Conservation (phyloP, 1,284 basidiomycete genomes). For the Ceratobasidium sp. region DNA sequence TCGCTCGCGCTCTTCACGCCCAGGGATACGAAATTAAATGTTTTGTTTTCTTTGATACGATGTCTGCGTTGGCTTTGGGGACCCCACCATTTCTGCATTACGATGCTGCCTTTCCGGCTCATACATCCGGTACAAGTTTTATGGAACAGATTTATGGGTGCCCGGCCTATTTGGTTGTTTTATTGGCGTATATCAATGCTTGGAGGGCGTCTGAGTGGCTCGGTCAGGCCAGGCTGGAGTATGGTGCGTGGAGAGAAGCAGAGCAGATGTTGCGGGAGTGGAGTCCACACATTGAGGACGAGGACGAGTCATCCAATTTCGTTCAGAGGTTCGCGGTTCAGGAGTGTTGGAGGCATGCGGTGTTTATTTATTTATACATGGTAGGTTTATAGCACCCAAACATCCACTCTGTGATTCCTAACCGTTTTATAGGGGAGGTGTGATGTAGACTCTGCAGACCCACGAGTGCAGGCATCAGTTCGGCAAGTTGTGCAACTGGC, state of each 20-base stretch:
- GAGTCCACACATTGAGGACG: too few relatives aligned
- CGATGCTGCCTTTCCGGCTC: neutral
- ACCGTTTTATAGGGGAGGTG: slow-evolving; percentile 28
- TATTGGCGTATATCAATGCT: neutral
- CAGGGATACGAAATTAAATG: neutral
- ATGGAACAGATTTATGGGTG: slow-evolving; percentile 3
- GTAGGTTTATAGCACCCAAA: too few relatives aligned
- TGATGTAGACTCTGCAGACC: slow-evolving; percentile 14
- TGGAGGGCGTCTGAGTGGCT: neutral
- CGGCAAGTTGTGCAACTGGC: slow-evolving; percentile 19
- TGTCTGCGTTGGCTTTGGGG: slow-evolving; percentile 4
- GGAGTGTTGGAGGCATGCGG: slow-evolving; percentile 19
- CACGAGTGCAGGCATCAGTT: slow-evolving; percentile 8
- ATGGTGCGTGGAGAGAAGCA: too few relatives aligned
- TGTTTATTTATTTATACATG: slow-evolving; percentile 34
- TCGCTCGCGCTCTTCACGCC: neutral
- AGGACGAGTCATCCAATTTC: neutral
- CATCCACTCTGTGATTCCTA: too few relatives aligned
- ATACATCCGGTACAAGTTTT: neutral
- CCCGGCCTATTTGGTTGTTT: neutral
- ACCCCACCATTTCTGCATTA: slow-evolving; percentile 8
- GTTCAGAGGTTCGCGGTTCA: slow-evolving; percentile 4
- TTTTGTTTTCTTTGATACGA: slow-evolving; percentile 16
- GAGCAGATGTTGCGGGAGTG: neutral
- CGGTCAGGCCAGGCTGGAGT: neutral